Evolutionary conservation across 1,284 basidiomycete genomes (phyloP), one percentile per base, ranked within the genome.

Genomic region (Erythrobasidium hasegawianum): DNA sequence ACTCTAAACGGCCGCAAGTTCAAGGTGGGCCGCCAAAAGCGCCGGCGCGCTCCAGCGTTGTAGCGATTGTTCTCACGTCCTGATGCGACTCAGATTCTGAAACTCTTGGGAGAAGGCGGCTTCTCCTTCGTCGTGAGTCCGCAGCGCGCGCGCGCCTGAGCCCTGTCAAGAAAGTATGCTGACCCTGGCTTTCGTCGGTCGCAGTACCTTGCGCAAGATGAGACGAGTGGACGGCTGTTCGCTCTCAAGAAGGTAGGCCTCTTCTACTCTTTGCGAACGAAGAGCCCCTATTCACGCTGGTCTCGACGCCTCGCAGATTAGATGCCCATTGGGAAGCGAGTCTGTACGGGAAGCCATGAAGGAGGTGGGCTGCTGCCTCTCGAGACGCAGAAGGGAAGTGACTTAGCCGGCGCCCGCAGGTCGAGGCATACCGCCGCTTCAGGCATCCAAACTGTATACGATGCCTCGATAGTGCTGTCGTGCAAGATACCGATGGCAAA

Each of bases 381-480:
- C 40, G 40, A 41, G n/a, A 11, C 40, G n/a, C n/a, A n/a, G n/a
- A n/a, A n/a, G n/a, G n/a, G n/a, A n/a, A n/a, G n/a, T n/a, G n/a
- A n/a, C n/a, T n/a, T n/a, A n/a, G n/a, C n/a, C n/a, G n/a, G n/a
- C n/a, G 26, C 9, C 7, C 11, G 3, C 40, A 59, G 64, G 64
- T 45, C 43, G 56, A 67, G 70, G 72, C 72, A 41, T 73, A 72
- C 69, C 73, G 72, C 59, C 68, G 74, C 8, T 73, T 39, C 72
- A 90, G 89, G 74, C 90, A 92, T 74, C 87, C 87, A 16, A 91
- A 91, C 76, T 91, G 92, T 72, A 92, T 92, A 74, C 86, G 88
- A 29, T 90, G 91, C 77, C 77, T 90, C 86, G 93, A 96, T 76
- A 92, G 89, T n/a, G 90, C 91, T 1, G 90, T 95, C 10, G 86